These are phyloP conservation scores for Diaporthe ampelina DNA, from an alignment of 2,329 filamentous ascomycete species.

Conservation along the genomic window DNA sequence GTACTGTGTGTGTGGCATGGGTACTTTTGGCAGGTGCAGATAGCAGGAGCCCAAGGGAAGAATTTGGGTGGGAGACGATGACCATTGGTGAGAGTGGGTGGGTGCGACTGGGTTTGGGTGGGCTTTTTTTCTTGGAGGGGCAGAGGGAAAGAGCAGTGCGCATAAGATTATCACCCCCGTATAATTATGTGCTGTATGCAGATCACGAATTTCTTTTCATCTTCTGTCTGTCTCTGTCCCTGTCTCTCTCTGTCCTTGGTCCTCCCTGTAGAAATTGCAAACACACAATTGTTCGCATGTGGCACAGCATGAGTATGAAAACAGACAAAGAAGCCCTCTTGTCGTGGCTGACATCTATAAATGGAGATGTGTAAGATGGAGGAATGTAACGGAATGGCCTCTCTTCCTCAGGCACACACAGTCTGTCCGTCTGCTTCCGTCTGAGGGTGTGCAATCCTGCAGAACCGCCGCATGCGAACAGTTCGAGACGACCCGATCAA, in stretches of 20 bases:
- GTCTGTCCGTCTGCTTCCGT: conserved; percentile 19
- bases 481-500: background rate
- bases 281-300: background rate
- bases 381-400: conserved; percentile 5
- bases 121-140: conserved; percentile 15
- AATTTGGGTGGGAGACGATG: conserved; percentile 2
- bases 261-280: background rate
- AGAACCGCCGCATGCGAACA: conserved; percentile 21
- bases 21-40: conserved; percentile 13
- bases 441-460: background rate
- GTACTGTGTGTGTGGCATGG: background rate
- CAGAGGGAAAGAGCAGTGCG: background rate
- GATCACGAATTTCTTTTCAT: background rate
- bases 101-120: background rate
- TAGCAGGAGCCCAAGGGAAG: conserved; percentile 2
- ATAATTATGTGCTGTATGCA: background rate
- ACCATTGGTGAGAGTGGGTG: conserved; percentile 7
- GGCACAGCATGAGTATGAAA: background rate
- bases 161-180: conserved; percentile 16
- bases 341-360: background rate
- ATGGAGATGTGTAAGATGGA: background rate
- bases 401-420: background rate
- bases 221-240: too few species aligned
- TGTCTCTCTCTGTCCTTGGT: background rate
- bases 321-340: background rate